Base-by-base conservation (phyloP, 352 stramenopile species). In the Elongisporangium anandrum region DNA sequence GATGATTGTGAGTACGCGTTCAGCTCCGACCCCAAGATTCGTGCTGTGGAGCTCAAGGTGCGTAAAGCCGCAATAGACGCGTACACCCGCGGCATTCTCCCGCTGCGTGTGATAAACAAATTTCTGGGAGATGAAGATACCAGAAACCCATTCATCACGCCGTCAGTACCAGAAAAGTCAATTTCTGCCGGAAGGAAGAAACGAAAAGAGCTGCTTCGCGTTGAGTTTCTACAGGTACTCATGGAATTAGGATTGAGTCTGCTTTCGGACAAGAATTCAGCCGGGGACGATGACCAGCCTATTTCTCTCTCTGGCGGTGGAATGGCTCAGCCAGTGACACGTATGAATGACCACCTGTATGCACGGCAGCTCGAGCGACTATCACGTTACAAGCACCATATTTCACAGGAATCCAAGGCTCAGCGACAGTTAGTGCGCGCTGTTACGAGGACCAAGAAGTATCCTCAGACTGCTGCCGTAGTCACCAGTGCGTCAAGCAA, bases 231-330 rank as follows among this genome's bases (percentile, higher is more conserved):
- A 20, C 86, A 97, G 64, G 70, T 97, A n/a, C 71, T 97, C 26
- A 97, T 97, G 90, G 88, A 97, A 59, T 67, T 98, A 19, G 92
- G 92, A 1, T 88, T 98, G 51, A 90, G 75, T 23, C 57, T 98
- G 2, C 61, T 97, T 1, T 83, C 75, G 0, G 67, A 88, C 53
- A 34, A 47, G 10, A 41, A 13, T 41, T 41, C 9, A 41, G 47
- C 61, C 17, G 59, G 71, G 9, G 54, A 69, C 0, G 76, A 85
- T 10, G 60, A 80, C n/a, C 51, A 61, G 1, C 49, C 19, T 2
- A 56, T 17, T 10, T 50, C 24, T 15, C 50, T 39, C 1, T 63
- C 66, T 6, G 54, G 58, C 2, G 69, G 49, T 21, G 41, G 57
- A 20, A 63, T 65, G 61, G 34, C 52, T 10, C 41, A 52, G 10